These are phyloP conservation scores for Cercospora janseana DNA, from an alignment of 2,329 filamentous ascomycete genomes.

Conservation along the genomic window DNA sequence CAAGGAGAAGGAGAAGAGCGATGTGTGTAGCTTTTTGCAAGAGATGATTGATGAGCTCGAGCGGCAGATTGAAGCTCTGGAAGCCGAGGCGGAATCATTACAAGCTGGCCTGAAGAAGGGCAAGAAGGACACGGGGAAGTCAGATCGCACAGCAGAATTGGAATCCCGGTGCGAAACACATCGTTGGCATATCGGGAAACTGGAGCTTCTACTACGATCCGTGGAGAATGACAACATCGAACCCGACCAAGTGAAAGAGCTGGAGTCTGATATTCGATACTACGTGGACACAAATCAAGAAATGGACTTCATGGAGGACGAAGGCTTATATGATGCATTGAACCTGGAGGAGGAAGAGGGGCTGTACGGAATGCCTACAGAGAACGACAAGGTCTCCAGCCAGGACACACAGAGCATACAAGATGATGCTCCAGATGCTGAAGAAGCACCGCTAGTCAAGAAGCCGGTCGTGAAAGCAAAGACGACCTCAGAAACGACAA, in stretches of 20 bases:
- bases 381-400: slow-evolving; percentile 86
- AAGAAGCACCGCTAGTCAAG: slow-evolving; percentile 48
- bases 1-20: slow-evolving; percentile 93
- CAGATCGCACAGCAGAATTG: slow-evolving; percentile 83
- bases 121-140: slow-evolving; percentile 85
- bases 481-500: slow-evolving; percentile 58
- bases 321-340: slow-evolving; percentile 91
- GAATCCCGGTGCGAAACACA: slow-evolving; percentile 82
- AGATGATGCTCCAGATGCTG: slow-evolving; percentile 70
- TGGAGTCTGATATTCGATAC: slow-evolving; percentile 91
- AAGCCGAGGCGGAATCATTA: slow-evolving; percentile 84
- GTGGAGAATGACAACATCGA: slow-evolving; percentile 92
- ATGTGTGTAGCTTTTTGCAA: slow-evolving; percentile 81
- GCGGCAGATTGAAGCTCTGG: slow-evolving; percentile 85
- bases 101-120: slow-evolving; percentile 91
- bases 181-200: slow-evolving; percentile 92
- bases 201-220: slow-evolving; percentile 85
- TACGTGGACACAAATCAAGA: slow-evolving; percentile 90
- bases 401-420: slow-evolving; percentile 92
- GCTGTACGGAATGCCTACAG: slow-evolving; percentile 71
- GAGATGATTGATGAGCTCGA: slow-evolving; percentile 89
- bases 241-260: slow-evolving; percentile 76
- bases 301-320: slow-evolving; percentile 89
- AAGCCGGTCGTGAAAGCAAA: slow-evolving; percentile 45
- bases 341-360: slow-evolving; percentile 91